Percentiles rank a stretch among this genome's conserved stretches.
Evolutionary conservation across 139 green algal genomes (phyloP).

Genomic region (Raphidocelis subcapitata): DNA sequence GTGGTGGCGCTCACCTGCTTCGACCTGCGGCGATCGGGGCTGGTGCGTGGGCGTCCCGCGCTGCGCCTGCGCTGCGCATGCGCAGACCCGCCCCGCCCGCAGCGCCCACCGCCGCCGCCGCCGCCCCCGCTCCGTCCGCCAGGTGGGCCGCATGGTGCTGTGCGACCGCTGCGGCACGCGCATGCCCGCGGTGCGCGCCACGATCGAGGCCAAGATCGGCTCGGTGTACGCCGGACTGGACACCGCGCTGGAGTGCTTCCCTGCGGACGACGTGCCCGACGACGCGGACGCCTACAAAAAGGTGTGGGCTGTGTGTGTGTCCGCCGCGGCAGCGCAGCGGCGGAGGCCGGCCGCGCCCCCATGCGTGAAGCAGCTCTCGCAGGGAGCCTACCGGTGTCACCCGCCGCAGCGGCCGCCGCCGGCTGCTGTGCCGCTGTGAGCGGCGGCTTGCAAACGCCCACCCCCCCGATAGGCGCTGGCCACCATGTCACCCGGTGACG

Average conservation of each 20-base stretch:
- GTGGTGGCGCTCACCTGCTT: slow-evolving; percentile 55
- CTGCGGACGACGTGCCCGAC: slow-evolving; percentile 49
- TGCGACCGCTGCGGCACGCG: slow-evolving; percentile 41
- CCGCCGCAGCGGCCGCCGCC: no score
- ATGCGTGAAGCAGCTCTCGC: no score
- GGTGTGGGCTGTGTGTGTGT: no score
- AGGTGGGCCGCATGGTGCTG: slow-evolving; percentile 47
- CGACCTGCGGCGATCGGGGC: slow-evolving; percentile 43
- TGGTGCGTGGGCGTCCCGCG: slow-evolving; percentile 34
- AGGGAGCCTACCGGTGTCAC: no score
- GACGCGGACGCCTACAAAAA: slow-evolving; percentile 42
- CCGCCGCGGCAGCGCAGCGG: no score
- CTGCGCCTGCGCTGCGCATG: no score
- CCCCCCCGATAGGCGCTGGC: slow-evolving; percentile 26
- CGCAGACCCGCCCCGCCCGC: no score
- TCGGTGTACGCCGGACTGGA: slow-evolving; percentile 50
- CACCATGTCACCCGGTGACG: slow-evolving; percentile 45
- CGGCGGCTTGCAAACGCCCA: no score
- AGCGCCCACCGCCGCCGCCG: no score
- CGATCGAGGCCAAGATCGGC: slow-evolving; percentile 41
- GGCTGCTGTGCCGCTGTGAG: no score
- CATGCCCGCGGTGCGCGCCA: slow-evolving; percentile 44
- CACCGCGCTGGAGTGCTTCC: slow-evolving; percentile 40
- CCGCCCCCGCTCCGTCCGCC: neutral
- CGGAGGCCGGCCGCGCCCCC: no score